Evolutionary conservation across 257 asterid species (phyloP), one percentile per base, ranked within the genome.

Genomic region (Nicotiana otophora): DNA sequence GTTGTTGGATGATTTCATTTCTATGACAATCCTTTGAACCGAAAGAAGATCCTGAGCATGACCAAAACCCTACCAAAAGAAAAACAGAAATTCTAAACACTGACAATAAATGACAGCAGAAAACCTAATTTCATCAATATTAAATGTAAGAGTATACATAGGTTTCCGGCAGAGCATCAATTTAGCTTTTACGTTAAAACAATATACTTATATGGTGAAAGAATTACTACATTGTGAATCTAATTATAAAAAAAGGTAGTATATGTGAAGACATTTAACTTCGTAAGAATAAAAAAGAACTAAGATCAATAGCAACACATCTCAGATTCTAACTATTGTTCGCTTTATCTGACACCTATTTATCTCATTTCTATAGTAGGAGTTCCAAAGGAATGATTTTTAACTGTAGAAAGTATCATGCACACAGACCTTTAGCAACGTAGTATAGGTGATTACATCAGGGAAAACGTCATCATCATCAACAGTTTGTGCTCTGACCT

Each of bases 381-480:
- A 51, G 26, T 4, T 74, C 62, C 63, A 74, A 48, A 74, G 55
- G 31, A 26, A 61, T 5, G 33, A 60, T 67, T 76, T 66, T 81
- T 58, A 87, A 66, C 66, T 48, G 79, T 63, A 51, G 48, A 48
- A 14, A 30, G 80, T 9, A 48, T 74, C 80, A 26, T 12, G 42
- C 80, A 36, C 65, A 67, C 86, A 62, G 74, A 90, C 94, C 93
- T 90, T 91, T 75, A 92, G 83, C 85, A 92, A 88, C 70, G 92
- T 92, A 46, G 96, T 92, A 85, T 89, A 92, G 48, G 96, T 90
- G 78, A 90, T 84, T 83, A 87, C 87, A 85, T 92, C 96, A 17
- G 96, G 96, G 81, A 83, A 86, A 89, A 90, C 83, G 84, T 86
- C 85, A 83, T 77, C 77, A 33, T 15, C 81, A 10, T 42, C 77